phyloP scores from a whole-genome alignment of 768 basidiomycete genomes.

The Leccinum barrowsii region DNA sequence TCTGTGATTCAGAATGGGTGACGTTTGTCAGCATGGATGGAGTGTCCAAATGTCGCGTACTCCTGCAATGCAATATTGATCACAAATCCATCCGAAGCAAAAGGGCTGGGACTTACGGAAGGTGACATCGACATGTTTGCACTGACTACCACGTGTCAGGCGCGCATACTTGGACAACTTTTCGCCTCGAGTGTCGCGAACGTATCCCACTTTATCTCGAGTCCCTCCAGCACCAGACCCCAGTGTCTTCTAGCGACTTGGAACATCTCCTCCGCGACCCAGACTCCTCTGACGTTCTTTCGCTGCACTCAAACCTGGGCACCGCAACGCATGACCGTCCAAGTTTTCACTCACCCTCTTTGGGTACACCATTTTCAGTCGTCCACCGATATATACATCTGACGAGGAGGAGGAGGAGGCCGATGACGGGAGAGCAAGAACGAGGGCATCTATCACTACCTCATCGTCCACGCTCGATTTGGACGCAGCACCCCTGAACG shows the following conservation, averaged over 20 bases:
- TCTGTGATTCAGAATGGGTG: too few species aligned
- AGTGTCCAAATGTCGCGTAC: too few species aligned
- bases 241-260: slow-evolving; percentile 36
- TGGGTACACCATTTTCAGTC: slow-evolving; percentile 67
- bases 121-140: too few species aligned
- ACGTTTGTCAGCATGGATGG: too few species aligned
- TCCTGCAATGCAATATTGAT: too few species aligned
- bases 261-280: slow-evolving; percentile 47
- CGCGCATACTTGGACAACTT: too few species aligned
- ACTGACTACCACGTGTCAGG: too few species aligned
- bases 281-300: slow-evolving; percentile 53
- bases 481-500: slow-evolving; percentile 64
- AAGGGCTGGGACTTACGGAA: too few species aligned
- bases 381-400: slow-evolving; percentile 52
- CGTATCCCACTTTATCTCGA: slow-evolving; percentile 23
- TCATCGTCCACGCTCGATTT: slow-evolving; percentile 57
- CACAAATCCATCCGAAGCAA: too few species aligned
- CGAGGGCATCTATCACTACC: slow-evolving; percentile 20
- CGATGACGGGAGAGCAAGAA: slow-evolving; percentile 19
- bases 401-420: slow-evolving; percentile 41
- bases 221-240: slow-evolving; percentile 15
- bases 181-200: not conserved
- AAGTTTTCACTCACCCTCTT: slow-evolving; percentile 52
- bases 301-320: slow-evolving; percentile 62
- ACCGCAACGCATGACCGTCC: slow-evolving; percentile 24